Evolutionary conservation across 2,329 filamentous ascomycete genomes (phyloP), one percentile per base, ranked within the genome.

Genomic region (Lachnellula hyalina): DNA sequence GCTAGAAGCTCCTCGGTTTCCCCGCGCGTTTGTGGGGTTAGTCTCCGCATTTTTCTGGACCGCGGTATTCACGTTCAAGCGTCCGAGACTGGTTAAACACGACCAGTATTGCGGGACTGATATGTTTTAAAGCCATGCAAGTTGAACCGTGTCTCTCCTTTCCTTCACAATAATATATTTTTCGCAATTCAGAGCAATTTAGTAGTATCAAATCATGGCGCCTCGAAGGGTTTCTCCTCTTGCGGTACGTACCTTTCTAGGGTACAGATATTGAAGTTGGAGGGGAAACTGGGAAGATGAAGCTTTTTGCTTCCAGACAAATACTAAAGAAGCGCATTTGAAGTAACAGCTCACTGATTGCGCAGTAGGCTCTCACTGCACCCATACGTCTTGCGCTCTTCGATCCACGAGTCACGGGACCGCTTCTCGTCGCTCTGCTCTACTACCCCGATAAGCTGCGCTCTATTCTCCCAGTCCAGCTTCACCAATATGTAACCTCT

Each of bases 371-470:
- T 25, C 51, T 58, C 28, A 49, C 53, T 2, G 47, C 55, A 0
- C 56, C 55, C 11, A 12, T 55, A n/a, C 46, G 51, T n/a, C 32
- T 56, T 11, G 49, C 53, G 23, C 52, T 62, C 21, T 45, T 57
- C 46, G 55, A 64, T 40, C 55, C 63, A 25, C 46, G 55, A 21
- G 25, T 62, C 47, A 59, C 63, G 28, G 62, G 51, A 5, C 55
- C 61, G 1, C 54, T 68, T 12, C 59, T 68, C 5, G 25, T 61
- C 11, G 58, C 60, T 2, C 45, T 65, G 5, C 38, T 64, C 17
- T 67, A 63, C 48, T 65, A 60, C 34, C 64, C 65, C 12, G 47
- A 61, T 6, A 62, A 57, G 44, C 32, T 68, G 11, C 45, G 45
- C 48, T 51, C 47, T 5, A 51, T 65, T 3, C 34, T 67, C 11